Conservation (phyloP, 2,329 filamentous ascomycete genomes). For the Penicillium sp. region DNA sequence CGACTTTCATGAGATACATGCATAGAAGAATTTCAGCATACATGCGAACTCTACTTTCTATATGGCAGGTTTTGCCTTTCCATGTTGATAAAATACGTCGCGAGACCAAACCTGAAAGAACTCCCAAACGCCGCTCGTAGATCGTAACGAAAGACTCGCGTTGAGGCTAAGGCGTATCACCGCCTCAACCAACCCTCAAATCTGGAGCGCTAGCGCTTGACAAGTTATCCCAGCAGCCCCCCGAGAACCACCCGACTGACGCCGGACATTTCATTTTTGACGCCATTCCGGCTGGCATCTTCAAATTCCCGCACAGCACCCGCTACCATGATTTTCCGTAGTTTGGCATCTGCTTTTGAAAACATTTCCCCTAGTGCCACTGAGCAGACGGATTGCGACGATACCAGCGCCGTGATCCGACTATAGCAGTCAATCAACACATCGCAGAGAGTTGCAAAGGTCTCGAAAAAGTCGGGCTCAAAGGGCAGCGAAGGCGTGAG, state of each 20-base stretch:
- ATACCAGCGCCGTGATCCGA: constrained; percentile 68
- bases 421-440: constrained; percentile 90
- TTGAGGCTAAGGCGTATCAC: neutral
- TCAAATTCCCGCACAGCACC: constrained; percentile 90
- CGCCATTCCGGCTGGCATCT: constrained; percentile 69
- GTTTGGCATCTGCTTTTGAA: constrained; percentile 76
- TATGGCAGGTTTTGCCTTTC: neutral
- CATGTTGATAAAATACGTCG: neutral
- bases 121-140: constrained; percentile 3
- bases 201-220: neutral
- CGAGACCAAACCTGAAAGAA: neutral
- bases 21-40: constrained; percentile 12
- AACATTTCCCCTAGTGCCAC: constrained; percentile 76
- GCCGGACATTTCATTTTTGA: constrained; percentile 76
- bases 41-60: constrained; percentile 2
- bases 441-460: constrained; percentile 92
- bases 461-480: constrained; percentile 95
- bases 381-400: constrained; percentile 68
- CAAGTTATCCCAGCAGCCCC: constrained; percentile 60
- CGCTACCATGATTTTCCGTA: constrained; percentile 84
- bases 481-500: constrained; percentile 91
- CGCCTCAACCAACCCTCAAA: neutral
- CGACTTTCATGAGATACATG: constrained; percentile 8
- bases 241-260: constrained; percentile 86
- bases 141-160: constrained; percentile 1